Conservation (phyloP, 805 yeast genomes). For the Groenewaldozyma tartarivorans region DNA sequence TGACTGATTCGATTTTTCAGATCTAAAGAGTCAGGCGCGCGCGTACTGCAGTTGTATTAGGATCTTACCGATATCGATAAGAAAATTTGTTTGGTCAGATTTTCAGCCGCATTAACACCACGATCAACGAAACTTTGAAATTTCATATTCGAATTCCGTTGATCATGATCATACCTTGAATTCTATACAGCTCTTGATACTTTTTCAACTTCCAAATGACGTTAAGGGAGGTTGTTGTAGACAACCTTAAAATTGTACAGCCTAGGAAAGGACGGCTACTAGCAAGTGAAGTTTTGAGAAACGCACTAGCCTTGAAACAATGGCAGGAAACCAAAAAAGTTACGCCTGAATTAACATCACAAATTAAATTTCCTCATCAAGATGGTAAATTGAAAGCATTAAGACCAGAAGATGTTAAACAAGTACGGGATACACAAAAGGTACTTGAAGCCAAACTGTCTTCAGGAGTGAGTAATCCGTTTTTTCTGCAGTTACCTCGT, state of each 20-base stretch:
- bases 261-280: conserved; percentile 13
- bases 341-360: neutral
- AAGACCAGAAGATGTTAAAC: neutral
- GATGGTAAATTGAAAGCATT: neutral
- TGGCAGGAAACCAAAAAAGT: neutral
- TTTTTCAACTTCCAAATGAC: conserved; percentile 7
- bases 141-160: no score
- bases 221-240: neutral
- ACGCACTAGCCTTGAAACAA: conserved; percentile 5
- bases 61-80: no score
- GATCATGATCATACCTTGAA: no score
- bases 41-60: no score
- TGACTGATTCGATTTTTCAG: no score
- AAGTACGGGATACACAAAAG: neutral
- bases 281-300: conserved; percentile 22
- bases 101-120: no score
- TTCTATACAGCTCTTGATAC: conserved; percentile 5
- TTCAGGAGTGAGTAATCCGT: conserved; percentile 18
- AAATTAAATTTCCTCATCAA: neutral
- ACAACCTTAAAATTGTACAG: neutral
- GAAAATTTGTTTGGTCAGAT: no score
- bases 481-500: conserved; percentile 55
- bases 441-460: neutral
- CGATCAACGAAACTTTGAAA: no score
- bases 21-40: no score